Base-by-base conservation (phyloP, 2,329 filamentous ascomycete species). In the Fusarium sp. region DNA sequence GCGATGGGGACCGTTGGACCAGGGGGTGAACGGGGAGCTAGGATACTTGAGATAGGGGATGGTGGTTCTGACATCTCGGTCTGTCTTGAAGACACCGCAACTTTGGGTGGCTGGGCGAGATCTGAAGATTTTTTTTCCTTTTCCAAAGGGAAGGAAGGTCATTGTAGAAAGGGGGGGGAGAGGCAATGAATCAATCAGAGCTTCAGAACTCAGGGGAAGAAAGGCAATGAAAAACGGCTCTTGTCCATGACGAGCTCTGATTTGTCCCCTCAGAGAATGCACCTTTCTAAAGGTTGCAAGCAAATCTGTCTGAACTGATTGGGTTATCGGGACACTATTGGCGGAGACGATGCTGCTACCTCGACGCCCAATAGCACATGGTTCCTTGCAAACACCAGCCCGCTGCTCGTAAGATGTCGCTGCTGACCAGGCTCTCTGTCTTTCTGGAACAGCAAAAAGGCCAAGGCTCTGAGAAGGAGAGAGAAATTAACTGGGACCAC, bases 401-500 rank as follows among this genome's bases (percentile, higher is more conserved):
- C 8, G 22, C 65, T 34, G 72, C 45, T 64, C 62, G 60, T 62
- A 68, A 64, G 60, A 72, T 72, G 38, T 34, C 62, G 62, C 62
- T 64, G 62, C 61, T 64, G 58, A 50, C 47, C 29, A 31, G 29
- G 29, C 29, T 31, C 59, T 69, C 64, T 59, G 50, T 59, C 65
- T 54, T 67, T 57, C 18, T 67, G 42, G 67, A 62, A 66, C 61
- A 57, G 66, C 27, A 22, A 45, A 22, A 63, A 24, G 45, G 52
- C 61, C 67, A 67, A 71, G 62, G 62, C 22, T 54, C 52, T 62
- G 35, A 47, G 16, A 45, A 31, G 29, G 42, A 29, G 42, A 47
- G 66, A 68, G 73, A 73, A 56, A 70, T 77, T 71, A 52, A 67
- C 68, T 65, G 68, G 64, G 70, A 60, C 68, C 68, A 73, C 71